These are phyloP conservation scores for Amphichorda felina DNA, from an alignment of 2,329 filamentous ascomycete genomes.

Conservation along the genomic window DNA sequence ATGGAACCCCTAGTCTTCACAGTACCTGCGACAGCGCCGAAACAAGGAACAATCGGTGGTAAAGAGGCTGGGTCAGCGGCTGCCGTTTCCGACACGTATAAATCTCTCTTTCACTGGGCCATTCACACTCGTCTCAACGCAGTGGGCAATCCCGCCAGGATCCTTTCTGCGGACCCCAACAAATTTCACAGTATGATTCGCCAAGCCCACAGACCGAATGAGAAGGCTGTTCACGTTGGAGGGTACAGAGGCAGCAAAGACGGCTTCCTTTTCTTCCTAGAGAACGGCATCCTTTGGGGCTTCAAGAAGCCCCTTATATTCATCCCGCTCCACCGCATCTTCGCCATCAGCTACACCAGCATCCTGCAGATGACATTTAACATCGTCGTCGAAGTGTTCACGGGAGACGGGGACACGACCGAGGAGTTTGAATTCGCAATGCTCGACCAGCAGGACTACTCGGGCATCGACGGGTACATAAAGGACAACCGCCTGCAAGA, in stretches of 20 bases:
- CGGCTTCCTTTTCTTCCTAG: slow-evolving; percentile 55
- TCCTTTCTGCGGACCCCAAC: slow-evolving; percentile 39
- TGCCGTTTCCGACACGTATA: slow-evolving; percentile 46
- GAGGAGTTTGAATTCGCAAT: slow-evolving; percentile 58
- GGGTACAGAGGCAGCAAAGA: slow-evolving; percentile 59
- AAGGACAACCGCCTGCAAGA: slow-evolving; percentile 50
- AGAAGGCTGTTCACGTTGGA: slow-evolving; percentile 54
- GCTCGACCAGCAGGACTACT: slow-evolving; percentile 58
- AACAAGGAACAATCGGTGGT: slow-evolving; percentile 44
- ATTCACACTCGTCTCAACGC: slow-evolving; percentile 38
- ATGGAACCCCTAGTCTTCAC: slow-evolving; percentile 53
- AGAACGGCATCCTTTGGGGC: slow-evolving; percentile 55
- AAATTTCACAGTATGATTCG: slow-evolving; percentile 45
- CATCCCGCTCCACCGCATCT: slow-evolving; percentile 47
- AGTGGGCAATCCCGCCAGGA: slow-evolving; percentile 32
- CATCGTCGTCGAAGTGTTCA: slow-evolving; percentile 49
- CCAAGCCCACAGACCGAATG: slow-evolving; percentile 46
- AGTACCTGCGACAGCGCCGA: slow-evolving; percentile 45
- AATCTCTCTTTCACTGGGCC: slow-evolving; percentile 49
- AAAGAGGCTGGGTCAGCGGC: slow-evolving; percentile 34
- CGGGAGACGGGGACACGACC: slow-evolving; percentile 25
- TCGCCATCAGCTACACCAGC: slow-evolving; percentile 54
- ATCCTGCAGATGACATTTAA: slow-evolving; percentile 60
- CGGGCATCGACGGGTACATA: slow-evolving; percentile 52
- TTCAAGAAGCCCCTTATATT: slow-evolving; percentile 61